Conservation (phyloP, 148 eudicot genomes). For the Beta vulgaris region DNA sequence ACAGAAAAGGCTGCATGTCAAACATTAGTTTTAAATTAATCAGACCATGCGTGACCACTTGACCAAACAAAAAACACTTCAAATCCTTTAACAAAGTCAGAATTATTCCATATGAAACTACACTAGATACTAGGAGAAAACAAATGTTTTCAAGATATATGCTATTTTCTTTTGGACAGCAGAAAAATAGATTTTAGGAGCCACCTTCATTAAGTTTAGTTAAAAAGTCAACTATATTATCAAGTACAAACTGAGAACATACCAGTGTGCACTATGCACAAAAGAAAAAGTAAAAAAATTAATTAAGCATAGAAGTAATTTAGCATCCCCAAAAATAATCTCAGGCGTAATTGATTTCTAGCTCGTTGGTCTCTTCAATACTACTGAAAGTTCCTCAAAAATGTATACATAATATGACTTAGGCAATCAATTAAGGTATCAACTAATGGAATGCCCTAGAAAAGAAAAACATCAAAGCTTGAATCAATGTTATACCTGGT, state of each 20-base stretch:
- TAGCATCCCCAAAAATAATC: not conserved
- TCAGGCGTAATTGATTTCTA: not conserved
- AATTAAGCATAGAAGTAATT: not conserved
- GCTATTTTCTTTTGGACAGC: not conserved
- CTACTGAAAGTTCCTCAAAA: not conserved
- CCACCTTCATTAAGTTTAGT: not conserved
- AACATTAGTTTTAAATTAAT: not conserved
- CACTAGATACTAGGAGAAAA: not conserved
- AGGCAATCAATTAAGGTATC: not conserved
- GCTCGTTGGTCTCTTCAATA: not conserved
- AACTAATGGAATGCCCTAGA: not conserved
- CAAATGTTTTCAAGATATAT: not conserved
- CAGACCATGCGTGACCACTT: not conserved
- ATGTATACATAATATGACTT: not conserved
- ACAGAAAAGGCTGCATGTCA: not conserved
- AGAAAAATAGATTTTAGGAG: not conserved
- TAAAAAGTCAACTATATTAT: not conserved
- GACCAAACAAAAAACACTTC: too few relatives aligned
- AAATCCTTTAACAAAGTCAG: not conserved
- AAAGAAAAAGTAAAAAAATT: too few relatives aligned
- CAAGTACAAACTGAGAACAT: not conserved
- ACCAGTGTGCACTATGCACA: too few relatives aligned
- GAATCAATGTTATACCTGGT: constrained; percentile 62
- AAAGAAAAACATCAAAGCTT: constrained; percentile 12
- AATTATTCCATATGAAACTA: not conserved